These are phyloP conservation scores for Ogataea hybrid DNA, from an alignment of 1,139 yeast genomes.

Conservation along the genomic window DNA sequence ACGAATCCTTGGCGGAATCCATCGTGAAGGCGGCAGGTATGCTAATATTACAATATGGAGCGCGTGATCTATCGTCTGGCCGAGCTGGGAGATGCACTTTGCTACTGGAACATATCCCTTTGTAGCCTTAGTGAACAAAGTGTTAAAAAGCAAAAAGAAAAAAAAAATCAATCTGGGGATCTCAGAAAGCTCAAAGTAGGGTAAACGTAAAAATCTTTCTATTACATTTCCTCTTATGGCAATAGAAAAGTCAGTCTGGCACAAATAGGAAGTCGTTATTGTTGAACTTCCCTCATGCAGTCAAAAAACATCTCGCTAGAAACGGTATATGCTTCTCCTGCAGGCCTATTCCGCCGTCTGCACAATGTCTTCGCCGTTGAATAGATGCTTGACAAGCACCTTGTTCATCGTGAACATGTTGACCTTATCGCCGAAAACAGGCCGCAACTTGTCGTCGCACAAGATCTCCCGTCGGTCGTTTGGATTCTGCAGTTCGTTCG, in stretches of 20 bases:
- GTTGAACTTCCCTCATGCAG: not conserved
- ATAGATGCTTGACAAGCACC: constrained; percentile 50
- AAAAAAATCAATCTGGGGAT: constrained; percentile 7
- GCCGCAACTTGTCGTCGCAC: constrained; percentile 63
- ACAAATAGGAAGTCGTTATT: not conserved
- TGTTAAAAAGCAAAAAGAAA: constrained; percentile 3
- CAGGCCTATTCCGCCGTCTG: not conserved
- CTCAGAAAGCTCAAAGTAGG: constrained; percentile 4
- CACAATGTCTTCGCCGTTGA: constrained; percentile 5
- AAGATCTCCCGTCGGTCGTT: constrained; percentile 61
- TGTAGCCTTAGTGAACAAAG: not conserved
- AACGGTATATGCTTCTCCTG: constrained; percentile 2
- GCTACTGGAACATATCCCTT: not conserved
- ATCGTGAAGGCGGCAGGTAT: not conserved
- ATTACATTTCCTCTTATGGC: constrained; percentile 5
- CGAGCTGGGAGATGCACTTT: not conserved
- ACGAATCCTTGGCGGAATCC: constrained; percentile 8
- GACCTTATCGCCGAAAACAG: constrained; percentile 58
- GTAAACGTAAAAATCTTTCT: constrained; percentile 3
- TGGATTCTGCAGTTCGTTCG: constrained; percentile 64
- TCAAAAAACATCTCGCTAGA: not conserved
- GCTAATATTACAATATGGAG: not conserved
- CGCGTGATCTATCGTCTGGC: not conserved
- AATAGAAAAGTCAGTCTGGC: not conserved
- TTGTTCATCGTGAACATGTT: constrained; percentile 72